Base-by-base conservation (phyloP, 345 rosid genomes). In the Rhodamnia argentea region DNA sequence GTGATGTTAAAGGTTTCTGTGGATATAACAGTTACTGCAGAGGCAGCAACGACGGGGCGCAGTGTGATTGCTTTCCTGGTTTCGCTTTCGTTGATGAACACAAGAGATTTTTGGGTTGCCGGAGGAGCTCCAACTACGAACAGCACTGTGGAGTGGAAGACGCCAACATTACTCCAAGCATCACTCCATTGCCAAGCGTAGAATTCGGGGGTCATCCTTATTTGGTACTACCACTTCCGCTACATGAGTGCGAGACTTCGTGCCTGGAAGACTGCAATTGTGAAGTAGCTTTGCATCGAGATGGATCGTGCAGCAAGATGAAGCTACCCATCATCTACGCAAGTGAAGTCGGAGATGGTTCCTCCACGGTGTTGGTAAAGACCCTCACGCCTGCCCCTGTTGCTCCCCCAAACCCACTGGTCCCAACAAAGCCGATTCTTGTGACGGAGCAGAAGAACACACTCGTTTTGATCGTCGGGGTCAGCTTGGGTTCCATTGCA, bases 241-340 rank as follows among this genome's bases (percentile, higher is more conserved):
- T n/a, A 10, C 8, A 23, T 9, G 22, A 84, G 74, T 90, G 92
- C 84, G 42, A 84, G n/a, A 54, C 52, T 13, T 86, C 86, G 4
- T 88, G 92, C 62, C 82, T 84, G 22, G 32, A 88, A 22, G 92
- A 90, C 29, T 87, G 89, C 70, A 32, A 86, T 12, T 87, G 92
- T 44, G 88, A n/a, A 0, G 90, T 86, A 0, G 90, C 90, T 4
- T 0, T 64, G 10, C 86, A 84, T 74, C 0, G 1, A 13, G 2
- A 13, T 0, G 53, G 40, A 57, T 14, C 0, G 1, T 90, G 92
- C 88, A 60, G 3, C 5, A 90, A 87, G 58, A 23, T 42, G 27
- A 88, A 82, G 26, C 83, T 29, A 4, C 86, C 86, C 10, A 16
- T 75, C 2, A 0, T 29, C 7, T 86, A 4, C 0, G 85, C 13